Evolutionary conservation across 495 filamentous ascomycete species (phyloP), one percentile per base, ranked within the genome.

Genomic region (Penicillium ucsense): DNA sequence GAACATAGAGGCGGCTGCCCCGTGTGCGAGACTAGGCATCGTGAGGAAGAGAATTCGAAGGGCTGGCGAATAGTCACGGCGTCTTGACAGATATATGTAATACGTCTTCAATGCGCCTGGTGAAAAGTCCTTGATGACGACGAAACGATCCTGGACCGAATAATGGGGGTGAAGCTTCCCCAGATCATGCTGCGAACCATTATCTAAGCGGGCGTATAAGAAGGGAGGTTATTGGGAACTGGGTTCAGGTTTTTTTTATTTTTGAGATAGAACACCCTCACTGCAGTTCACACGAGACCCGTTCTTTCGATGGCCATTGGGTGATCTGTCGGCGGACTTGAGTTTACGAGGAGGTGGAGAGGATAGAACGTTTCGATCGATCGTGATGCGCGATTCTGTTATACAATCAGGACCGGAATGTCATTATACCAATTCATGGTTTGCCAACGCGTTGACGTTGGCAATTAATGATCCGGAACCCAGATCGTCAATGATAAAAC

Each of bases 21-120:
- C 40, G 30, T 31, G 40, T 11, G 40, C 29, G n/a, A 27, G 40
- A 32, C 29, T 32, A 11, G 29, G 40, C 46, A 49, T 49, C 27
- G n/a, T 39, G 12, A 50, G 39, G 10, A 43, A 43, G 5, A 49
- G 46, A 11, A 49, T 49, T 2, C 38, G 39, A 43, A 42, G 39
- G 36, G 27, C 10, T 31, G 32, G 39, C 39, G 46, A 49, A 37
- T 49, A 49, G 9, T 49, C 46, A 38, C 39, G 36, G 32, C 33
- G 39, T 31, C 27, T 6, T 36, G 46, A 40, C 3, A 49, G 38
- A 40, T 12, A 4, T 30, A 42, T 32, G 32, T 31, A 33, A 32
- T 7, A 9, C 5, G 31, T 3, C 10, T 9, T 31, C 9, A 42
- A 12, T 31, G 9, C 32, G 5, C 20, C 40, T 32, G 40, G 29